Conservation (phyloP, 176 grass and related monocot species). For the Melocanna baccifera region DNA sequence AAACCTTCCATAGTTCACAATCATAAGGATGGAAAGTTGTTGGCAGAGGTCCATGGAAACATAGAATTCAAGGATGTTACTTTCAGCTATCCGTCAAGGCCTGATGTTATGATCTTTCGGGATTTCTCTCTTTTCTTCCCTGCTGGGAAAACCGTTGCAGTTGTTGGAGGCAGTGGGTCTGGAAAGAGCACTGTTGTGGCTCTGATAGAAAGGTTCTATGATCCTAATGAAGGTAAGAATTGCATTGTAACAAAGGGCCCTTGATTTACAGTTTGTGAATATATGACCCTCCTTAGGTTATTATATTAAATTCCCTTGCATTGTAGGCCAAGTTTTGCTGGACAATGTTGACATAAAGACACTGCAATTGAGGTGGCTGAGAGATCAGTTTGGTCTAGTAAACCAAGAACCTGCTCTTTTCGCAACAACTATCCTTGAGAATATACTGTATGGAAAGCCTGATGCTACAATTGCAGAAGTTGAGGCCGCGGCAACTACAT, state of each 20-base stretch:
- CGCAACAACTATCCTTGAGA: conserved; percentile 90
- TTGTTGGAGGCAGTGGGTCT: conserved; percentile 97
- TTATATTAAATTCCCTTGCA: conserved; percentile 4
- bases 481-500: conserved; percentile 79
- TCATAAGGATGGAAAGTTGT: conserved; percentile 72
- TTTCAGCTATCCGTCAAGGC: conserved; percentile 95
- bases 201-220: conserved; percentile 98
- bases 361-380: conserved; percentile 79
- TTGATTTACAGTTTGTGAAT: not conserved
- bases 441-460: conserved; percentile 91
- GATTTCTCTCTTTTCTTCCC: conserved; percentile 98
- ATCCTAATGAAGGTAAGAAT: conserved; percentile 88
- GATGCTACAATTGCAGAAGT: conserved; percentile 90
- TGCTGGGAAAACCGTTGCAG: conserved; percentile 82
- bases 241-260: not conserved
- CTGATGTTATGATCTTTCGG: conserved; percentile 91
- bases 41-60: conserved; percentile 92
- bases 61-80: conserved; percentile 99
- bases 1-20: conserved; percentile 88
- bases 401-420: conserved; percentile 99
- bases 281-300: not conserved
- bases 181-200: conserved; percentile 96
- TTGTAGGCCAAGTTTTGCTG: conserved; percentile 83
- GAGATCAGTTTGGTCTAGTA: conserved; percentile 96
- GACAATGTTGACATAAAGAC: conserved; percentile 98